Evolutionary conservation across 805 yeast genomes (phyloP), one percentile per base, ranked within the genome.

Genomic region (Candida ascalaphidarum): DNA sequence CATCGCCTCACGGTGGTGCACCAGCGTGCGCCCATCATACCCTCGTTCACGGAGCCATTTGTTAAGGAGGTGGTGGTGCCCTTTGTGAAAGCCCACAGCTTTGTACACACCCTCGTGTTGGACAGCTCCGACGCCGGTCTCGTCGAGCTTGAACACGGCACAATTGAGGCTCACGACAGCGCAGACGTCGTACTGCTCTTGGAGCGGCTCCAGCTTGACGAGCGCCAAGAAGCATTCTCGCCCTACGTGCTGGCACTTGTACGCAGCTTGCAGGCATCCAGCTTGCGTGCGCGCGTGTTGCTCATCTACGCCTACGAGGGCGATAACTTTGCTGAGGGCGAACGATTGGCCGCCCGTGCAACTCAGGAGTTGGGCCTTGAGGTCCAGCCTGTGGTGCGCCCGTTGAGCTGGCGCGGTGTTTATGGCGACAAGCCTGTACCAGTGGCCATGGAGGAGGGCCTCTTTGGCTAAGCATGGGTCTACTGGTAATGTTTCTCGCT

Each of bases 231-330:
- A 11, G 8, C 8, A 8, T 32, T 9, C 26, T 31, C 46, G 8
- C 31, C 25, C 10, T 44, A 37, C 21, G 39, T 34, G 9, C 32
- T 30, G 20, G 21, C 19, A 4, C 30, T 46, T n/a, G 31, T 39
- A n/a, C 28, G 33, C 2, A 28, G 30, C 4, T n/a, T 35, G 6
- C 35, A 30, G 5, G 29, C 29, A 11, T 25, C 25, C 11, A 26
- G 30, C 7, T 18, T 12, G 3, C 24, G 33, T 10, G 33, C 40
- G 5, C n/a, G 22, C 11, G 11, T 8, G 17, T 35, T 71, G n/a
- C 70, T 72, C 8, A 61, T 72, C 11, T 77, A 67, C 47, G 94
- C 80, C 2, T 85, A 83, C 51, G 96, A 88, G 49, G 96, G 97
- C 19, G 96, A 88, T 51, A 89, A 89, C 50, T 69, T 77, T 17